Conservation (phyloP, 768 basidiomycete species). For the Xerocomellus amylosporus region DNA sequence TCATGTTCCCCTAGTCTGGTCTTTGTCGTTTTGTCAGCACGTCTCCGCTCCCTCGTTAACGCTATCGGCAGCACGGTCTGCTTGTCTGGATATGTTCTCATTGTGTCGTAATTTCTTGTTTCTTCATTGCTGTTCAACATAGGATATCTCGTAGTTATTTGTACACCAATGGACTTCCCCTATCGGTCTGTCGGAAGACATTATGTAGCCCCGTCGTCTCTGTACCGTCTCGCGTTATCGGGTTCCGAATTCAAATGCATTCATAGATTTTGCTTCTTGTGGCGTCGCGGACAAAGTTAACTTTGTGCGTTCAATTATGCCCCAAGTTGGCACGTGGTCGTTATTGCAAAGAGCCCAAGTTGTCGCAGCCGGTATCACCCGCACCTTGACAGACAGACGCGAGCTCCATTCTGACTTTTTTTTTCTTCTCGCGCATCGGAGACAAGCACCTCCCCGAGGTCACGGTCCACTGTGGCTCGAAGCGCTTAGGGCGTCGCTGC, state of each 20-base stretch:
- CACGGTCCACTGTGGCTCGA: not conserved
- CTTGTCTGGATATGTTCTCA: slow-evolving; percentile 18
- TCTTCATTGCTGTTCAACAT: slow-evolving; percentile 25
- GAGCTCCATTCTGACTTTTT: not conserved
- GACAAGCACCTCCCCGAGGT: not conserved
- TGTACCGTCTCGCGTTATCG: slow-evolving; percentile 26
- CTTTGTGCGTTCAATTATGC: not conserved
- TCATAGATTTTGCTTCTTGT: slow-evolving; percentile 10
- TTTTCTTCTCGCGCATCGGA: no score
- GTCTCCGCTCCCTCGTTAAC: slow-evolving; percentile 17
- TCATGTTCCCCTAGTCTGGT: slow-evolving; percentile 68
- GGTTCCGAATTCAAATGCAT: slow-evolving; percentile 15
- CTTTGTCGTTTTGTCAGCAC: slow-evolving; percentile 7
- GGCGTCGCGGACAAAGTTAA: slow-evolving; percentile 10
- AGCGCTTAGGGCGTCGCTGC: slow-evolving; percentile 9
- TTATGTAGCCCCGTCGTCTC: slow-evolving; percentile 30
- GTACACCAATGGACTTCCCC: slow-evolving; percentile 32
- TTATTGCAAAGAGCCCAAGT: not conserved
- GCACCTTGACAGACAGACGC: not conserved
- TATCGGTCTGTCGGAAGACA: slow-evolving; percentile 22
- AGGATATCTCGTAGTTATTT: slow-evolving; percentile 31
- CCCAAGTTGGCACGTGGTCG: slow-evolving; percentile 2
- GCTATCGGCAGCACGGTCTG: slow-evolving; percentile 32
- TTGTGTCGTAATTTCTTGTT: slow-evolving; percentile 21
- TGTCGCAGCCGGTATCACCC: slow-evolving; percentile 4